These are phyloP conservation scores for Entomortierella beljakovae DNA, from an alignment of 192 early-diverging fungal species.

Conservation along the genomic window DNA sequence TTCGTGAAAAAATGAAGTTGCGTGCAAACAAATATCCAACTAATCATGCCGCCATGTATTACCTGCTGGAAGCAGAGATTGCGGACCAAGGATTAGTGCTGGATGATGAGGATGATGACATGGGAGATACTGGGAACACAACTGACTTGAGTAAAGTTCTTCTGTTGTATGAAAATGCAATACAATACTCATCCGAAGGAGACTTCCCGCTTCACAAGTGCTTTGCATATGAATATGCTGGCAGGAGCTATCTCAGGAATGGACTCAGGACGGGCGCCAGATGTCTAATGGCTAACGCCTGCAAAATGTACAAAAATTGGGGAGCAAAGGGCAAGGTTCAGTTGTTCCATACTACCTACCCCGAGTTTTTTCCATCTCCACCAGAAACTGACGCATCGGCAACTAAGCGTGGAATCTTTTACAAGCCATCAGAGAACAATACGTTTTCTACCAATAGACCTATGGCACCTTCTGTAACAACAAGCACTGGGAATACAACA, in stretches of 20 bases:
- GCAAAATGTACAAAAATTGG: slow-evolving; percentile 36
- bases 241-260: slow-evolving; percentile 27
- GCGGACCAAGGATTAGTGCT: slow-evolving; percentile 24
- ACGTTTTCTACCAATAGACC: not conserved
- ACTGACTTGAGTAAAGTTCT: slow-evolving; percentile 17
- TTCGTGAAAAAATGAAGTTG: slow-evolving; percentile 22
- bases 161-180: slow-evolving; percentile 44
- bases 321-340: slow-evolving; percentile 47
- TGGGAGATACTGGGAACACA: not conserved
- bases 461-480: not conserved
- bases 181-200: slow-evolving; percentile 26
- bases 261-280: slow-evolving; percentile 30
- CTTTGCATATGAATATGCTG: slow-evolving; percentile 36
- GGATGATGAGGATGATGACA: not conserved
- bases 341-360: slow-evolving; percentile 32
- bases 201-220: slow-evolving; percentile 46
- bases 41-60: slow-evolving; percentile 50
- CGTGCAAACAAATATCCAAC: slow-evolving; percentile 33
- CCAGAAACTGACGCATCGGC: slow-evolving; percentile 12
- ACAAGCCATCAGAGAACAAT: slow-evolving; percentile 13
- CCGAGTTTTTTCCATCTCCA: slow-evolving; percentile 17
- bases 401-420: slow-evolving; percentile 19
- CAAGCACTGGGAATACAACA: not conserved
- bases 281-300: slow-evolving; percentile 29
- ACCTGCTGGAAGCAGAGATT: slow-evolving; percentile 46